Conservation (phyloP, 805 yeast species). For the Starmerella cellae region DNA sequence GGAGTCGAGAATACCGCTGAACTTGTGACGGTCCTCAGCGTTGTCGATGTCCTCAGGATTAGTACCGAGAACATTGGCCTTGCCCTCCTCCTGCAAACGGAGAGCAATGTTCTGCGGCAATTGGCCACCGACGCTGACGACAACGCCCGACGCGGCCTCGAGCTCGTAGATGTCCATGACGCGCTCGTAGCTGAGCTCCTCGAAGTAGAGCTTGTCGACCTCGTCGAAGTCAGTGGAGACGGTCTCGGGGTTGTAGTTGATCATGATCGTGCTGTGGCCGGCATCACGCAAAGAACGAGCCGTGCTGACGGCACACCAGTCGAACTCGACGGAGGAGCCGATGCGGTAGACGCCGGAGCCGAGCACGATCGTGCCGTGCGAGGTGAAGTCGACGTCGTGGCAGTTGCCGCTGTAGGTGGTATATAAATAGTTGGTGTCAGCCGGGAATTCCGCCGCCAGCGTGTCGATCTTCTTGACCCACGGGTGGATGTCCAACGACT, state of each 20-base stretch:
- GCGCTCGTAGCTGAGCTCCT: constrained; percentile 88
- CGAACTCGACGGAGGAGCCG: constrained; percentile 96
- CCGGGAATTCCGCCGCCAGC: constrained; percentile 97
- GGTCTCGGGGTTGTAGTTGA: constrained; percentile 96
- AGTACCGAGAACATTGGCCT: constrained; percentile 80
- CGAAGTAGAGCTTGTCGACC: constrained; percentile 93
- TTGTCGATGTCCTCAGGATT: constrained; percentile 88
- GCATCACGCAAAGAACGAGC: constrained; percentile 83
- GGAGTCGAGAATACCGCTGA: constrained; percentile 83
- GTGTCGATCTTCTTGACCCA: constrained; percentile 96
- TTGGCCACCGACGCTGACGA: constrained; percentile 96
- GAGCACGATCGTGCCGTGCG: constrained; percentile 82
- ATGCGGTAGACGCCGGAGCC: constrained; percentile 99
- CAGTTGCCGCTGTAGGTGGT: constrained; percentile 87
- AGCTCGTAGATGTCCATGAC: constrained; percentile 94
- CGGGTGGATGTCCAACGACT: constrained; percentile 67
- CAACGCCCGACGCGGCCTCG: constrained; percentile 79
- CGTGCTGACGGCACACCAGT: constrained; percentile 98
- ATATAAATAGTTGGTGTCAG: constrained; percentile 87
- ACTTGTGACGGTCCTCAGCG: constrained; percentile 98
- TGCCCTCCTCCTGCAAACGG: constrained; percentile 49
- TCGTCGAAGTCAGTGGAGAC: constrained; percentile 97
- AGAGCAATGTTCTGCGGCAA: constrained; percentile 94
- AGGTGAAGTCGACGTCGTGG: constrained; percentile 74
- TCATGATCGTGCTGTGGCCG: constrained; percentile 86